phyloP scores from a whole-genome alignment of 2,329 filamentous ascomycete genomes.

The Torrubiella hemipterigena region DNA sequence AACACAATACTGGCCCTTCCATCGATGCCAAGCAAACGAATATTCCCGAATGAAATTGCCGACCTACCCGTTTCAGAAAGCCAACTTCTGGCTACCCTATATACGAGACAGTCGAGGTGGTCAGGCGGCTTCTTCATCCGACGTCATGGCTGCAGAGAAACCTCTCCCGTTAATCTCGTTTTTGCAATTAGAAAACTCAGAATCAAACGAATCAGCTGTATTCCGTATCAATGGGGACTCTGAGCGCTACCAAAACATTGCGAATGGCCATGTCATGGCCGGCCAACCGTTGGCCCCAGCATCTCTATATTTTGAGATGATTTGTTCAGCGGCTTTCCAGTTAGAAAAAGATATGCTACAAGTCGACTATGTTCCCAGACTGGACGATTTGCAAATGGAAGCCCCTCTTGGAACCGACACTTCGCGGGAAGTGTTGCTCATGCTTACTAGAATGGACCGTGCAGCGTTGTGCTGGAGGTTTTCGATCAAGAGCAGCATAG shows the following conservation, averaged over 20 bases:
- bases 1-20: conserved; percentile 13
- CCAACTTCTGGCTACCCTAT: conserved; percentile 15
- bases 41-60: conserved; percentile 12
- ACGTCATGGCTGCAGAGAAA: too few relatives aligned
- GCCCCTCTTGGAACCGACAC: too few relatives aligned
- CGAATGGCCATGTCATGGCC: conserved; percentile 13
- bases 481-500: too few relatives aligned
- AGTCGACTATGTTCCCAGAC: too few relatives aligned
- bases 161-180: too few relatives aligned
- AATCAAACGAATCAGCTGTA: background rate
- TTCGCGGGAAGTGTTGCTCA: too few relatives aligned
- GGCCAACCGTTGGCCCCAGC: conserved; percentile 14
- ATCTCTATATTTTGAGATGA: conserved; percentile 15
- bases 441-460: background rate
- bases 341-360: too few relatives aligned
- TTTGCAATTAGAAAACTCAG: background rate
- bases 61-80: conserved; percentile 16
- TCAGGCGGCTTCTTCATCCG: too few relatives aligned
- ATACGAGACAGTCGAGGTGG: too few relatives aligned
- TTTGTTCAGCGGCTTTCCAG: too few relatives aligned
- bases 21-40: conserved; percentile 6
- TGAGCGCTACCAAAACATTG: conserved; percentile 8
- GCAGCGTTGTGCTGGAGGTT: too few relatives aligned
- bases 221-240: conserved; percentile 1
- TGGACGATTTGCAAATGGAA: too few relatives aligned